Conservation (phyloP, 306 rosid species). For the Castanea mollissima region DNA sequence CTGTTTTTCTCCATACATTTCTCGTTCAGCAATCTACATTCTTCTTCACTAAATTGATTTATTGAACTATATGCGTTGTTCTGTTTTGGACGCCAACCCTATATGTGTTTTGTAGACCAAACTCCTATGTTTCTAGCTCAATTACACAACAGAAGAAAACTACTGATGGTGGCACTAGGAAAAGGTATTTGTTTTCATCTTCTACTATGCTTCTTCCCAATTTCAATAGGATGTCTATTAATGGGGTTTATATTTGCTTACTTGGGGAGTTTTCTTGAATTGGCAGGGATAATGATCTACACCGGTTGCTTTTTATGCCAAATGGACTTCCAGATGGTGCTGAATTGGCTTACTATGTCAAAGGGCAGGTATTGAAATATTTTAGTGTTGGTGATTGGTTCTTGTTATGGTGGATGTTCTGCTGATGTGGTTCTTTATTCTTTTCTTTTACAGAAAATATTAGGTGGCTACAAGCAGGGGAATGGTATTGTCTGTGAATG, state of each 20-base stretch:
- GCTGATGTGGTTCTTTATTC: slow-evolving; percentile 16
- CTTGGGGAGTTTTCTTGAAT: slow-evolving; percentile 18
- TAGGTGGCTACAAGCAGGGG: slow-evolving; percentile 96
- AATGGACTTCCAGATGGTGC: slow-evolving; percentile 98
- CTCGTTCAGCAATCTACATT: not conserved
- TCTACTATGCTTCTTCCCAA: not conserved
- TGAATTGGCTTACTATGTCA: slow-evolving; percentile 90
- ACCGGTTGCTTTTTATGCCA: slow-evolving; percentile 88
- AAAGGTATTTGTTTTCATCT: slow-evolving; percentile 45
- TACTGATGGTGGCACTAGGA: slow-evolving; percentile 74
- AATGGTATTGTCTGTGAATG: slow-evolving; percentile 85
- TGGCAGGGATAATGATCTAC: slow-evolving; percentile 92
- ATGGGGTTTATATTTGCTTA: slow-evolving; percentile 1
- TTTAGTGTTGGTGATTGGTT: slow-evolving; percentile 15
- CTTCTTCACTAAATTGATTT: slow-evolving; percentile 18
- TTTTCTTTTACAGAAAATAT: slow-evolving; percentile 53
- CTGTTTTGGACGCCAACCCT: slow-evolving; percentile 20
- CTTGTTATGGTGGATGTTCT: slow-evolving; percentile 10
- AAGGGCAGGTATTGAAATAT: slow-evolving; percentile 71
- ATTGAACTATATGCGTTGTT: slow-evolving; percentile 3
- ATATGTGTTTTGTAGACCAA: slow-evolving; percentile 45
- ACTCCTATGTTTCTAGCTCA: slow-evolving; percentile 37
- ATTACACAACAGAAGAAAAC: slow-evolving; percentile 50
- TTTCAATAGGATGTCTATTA: not conserved
- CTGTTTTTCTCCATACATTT: not conserved